Evolutionary conservation across 2,329 filamentous ascomycete species (phyloP), one percentile per base, ranked within the genome.

Genomic region (Alternaria gansuensis): DNA sequence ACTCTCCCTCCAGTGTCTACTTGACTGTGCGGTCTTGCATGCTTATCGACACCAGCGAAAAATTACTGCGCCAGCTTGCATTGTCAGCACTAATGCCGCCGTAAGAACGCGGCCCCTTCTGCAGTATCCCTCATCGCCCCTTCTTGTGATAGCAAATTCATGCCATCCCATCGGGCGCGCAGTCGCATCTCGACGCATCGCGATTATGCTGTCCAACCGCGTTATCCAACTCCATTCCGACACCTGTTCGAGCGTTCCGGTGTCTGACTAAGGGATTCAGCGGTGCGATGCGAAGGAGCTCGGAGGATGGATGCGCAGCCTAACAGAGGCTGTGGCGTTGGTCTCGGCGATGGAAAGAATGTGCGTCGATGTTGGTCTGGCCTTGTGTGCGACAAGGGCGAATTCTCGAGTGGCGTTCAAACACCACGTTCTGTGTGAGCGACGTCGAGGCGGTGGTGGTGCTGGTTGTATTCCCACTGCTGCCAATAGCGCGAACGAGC

Each of bases 301-400:
- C 6, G 14, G 40, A 23, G 36, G n/a, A 17, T n/a, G 13, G 14
- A 13, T 37, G n/a, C 28, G n/a, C 23, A 54, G 43, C 50, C 29
- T 39, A 33, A 29, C 26, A 44, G 21, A 45, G 31, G 29, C n/a
- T 13, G 37, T 50, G 44, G 37, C 33, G 24, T 28, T 39, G 26
- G 17, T 48, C 10, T 17, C 17, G 14, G 14, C n/a, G 17, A 14
- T 21, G 44, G 49, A 23, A 23, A 13, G 5, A 28, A 29, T 26
- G 28, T 29, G 31, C 37, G 29, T 51, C 11, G 29, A 45, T 29
- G 17, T 39, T 7, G 37, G 31, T 59, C 45, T 50, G 29, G 56
- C 36, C 13, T 44, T 49, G 31, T 23, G 28, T 46, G 17, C 39
- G 37, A 43, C 31, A 8, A 29, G 21, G 13, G 29, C 36, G 23